A percentile compares a stretch with the other conserved stretches of the same genome.
Conservation (phyloP, 1,284 basidiomycete genomes). For the Filobasidium uniguttulatum region DNA sequence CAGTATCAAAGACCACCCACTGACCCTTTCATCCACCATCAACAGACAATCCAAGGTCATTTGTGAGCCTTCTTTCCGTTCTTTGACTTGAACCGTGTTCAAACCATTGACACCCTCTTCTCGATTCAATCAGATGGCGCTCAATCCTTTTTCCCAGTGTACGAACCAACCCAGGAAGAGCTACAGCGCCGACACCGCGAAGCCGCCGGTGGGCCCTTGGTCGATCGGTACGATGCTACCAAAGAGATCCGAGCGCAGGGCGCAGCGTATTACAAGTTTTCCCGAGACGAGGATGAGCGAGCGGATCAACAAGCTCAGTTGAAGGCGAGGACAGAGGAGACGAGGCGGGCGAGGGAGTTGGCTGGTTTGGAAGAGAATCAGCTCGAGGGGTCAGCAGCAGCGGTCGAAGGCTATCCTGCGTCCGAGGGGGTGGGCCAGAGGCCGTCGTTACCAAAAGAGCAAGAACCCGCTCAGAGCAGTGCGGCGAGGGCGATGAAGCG, state of each 20-base stretch:
- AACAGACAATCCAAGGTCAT: constrained; percentile 47
- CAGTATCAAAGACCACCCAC: neutral
- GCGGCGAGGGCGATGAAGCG: constrained; percentile 62
- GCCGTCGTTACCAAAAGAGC: neutral
- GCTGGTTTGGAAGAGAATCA: too few species aligned
- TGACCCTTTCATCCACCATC: neutral
- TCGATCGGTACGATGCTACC: constrained; percentile 66
- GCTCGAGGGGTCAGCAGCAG: constrained; percentile 41
- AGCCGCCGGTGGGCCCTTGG: constrained; percentile 51
- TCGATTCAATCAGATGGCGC: constrained; percentile 51
- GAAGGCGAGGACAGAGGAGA: constrained; percentile 52
- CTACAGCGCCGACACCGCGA: constrained; percentile 65
- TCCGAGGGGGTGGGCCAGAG: constrained; percentile 2
- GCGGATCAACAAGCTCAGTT: constrained; percentile 65
- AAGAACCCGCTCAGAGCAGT: constrained; percentile 16
- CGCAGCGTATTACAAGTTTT: constrained; percentile 80
- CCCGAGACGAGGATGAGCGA: constrained; percentile 61
- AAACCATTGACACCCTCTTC: too few species aligned
- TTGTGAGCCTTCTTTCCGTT: too few species aligned
- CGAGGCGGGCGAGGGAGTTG: constrained; percentile 50
- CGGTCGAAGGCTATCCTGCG: constrained; percentile 31
- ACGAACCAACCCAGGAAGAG: constrained; percentile 66
- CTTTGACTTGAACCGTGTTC: constrained; percentile 1
- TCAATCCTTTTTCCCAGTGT: constrained; percentile 66
- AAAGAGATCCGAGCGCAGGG: constrained; percentile 68